phyloP scores from a whole-genome alignment of 495 filamentous ascomycete genomes.

The Talaromyces trachyspermus region DNA sequence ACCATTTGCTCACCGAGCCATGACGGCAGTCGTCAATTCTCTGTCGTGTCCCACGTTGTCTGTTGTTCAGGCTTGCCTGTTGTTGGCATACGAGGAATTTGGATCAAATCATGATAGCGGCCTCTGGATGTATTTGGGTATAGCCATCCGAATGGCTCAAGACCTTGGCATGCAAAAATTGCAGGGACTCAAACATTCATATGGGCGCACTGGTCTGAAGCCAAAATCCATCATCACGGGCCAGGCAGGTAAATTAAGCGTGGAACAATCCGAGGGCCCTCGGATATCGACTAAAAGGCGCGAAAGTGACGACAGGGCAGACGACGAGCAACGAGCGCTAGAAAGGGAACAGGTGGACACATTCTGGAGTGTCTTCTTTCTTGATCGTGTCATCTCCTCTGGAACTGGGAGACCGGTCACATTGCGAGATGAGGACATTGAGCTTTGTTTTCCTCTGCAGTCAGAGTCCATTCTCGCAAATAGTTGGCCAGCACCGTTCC shows the following conservation, averaged over 20 bases:
- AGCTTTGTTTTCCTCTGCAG: constrained; percentile 63
- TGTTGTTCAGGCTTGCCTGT: constrained; percentile 69
- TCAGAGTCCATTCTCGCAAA: constrained; percentile 47
- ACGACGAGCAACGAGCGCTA: constrained; percentile 39
- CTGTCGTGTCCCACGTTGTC: constrained; percentile 73
- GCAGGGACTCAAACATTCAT: constrained; percentile 63
- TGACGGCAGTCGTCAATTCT: constrained; percentile 63
- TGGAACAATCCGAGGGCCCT: constrained; percentile 37
- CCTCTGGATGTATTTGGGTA: constrained; percentile 83
- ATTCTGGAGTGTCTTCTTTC: constrained; percentile 80
- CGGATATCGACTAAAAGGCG: constrained; percentile 10
- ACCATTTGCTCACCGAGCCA: constrained; percentile 70
- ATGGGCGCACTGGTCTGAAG: constrained; percentile 46
- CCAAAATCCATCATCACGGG: constrained; percentile 45
- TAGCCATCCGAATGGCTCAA: constrained; percentile 78
- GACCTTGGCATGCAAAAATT: constrained; percentile 76
- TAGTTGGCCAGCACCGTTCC: constrained; percentile 69
- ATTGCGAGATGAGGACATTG: constrained; percentile 72
- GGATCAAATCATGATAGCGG: constrained; percentile 80
- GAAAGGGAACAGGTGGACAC: constrained; percentile 74
- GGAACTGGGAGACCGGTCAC: constrained; percentile 76
- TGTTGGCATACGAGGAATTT: constrained; percentile 81
- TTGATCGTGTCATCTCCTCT: constrained; percentile 78
- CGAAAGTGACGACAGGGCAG: constrained; percentile 21
- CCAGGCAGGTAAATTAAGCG: constrained; percentile 32